phyloP scores from a whole-genome alignment of 1,284 basidiomycete species.

The Inonotus obliquus region DNA sequence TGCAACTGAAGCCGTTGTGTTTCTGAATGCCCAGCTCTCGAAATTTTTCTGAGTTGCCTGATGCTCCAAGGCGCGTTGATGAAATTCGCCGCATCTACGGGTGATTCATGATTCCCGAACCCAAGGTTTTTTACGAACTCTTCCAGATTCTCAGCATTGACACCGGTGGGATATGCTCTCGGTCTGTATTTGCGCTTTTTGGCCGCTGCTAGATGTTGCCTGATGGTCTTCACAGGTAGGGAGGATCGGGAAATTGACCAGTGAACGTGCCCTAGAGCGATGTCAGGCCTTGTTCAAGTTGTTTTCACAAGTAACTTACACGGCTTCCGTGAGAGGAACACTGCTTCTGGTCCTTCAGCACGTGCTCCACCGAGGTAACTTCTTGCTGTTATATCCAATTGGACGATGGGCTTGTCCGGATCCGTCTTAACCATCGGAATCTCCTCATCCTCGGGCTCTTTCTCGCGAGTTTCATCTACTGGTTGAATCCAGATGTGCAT shows the following conservation, averaged over 20 bases:
- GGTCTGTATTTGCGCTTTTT: conserved; percentile 39
- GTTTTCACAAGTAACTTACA: conserved; percentile 35
- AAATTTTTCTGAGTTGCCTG: not conserved
- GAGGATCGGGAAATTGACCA: conserved; percentile 42
- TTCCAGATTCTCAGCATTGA: conserved; percentile 12
- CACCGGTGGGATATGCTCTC: conserved; percentile 43
- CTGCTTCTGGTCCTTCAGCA: conserved; percentile 33
- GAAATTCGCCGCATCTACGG: not conserved
- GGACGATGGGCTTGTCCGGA: conserved; percentile 34
- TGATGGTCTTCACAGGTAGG: conserved; percentile 30
- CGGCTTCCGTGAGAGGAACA: conserved; percentile 28
- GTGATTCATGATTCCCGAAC: conserved; percentile 4
- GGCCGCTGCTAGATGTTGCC: conserved; percentile 28
- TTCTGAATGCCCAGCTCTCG: conserved; percentile 1
- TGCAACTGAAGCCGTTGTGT: conserved; percentile 1
- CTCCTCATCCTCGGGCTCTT: not conserved
- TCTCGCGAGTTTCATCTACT: conserved; percentile 16
- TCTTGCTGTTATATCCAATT: conserved; percentile 35
- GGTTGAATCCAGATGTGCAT: conserved; percentile 70
- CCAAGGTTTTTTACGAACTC: conserved; percentile 12
- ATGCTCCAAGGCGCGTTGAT: not conserved
- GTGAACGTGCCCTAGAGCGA: conserved; percentile 47
- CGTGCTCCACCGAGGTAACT: conserved; percentile 32
- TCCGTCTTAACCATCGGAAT: conserved; percentile 17
- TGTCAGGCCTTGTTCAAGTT: not conserved